phyloP scores from a whole-genome alignment of 2,329 filamentous ascomycete genomes.

The Mycogone perniciosa region DNA sequence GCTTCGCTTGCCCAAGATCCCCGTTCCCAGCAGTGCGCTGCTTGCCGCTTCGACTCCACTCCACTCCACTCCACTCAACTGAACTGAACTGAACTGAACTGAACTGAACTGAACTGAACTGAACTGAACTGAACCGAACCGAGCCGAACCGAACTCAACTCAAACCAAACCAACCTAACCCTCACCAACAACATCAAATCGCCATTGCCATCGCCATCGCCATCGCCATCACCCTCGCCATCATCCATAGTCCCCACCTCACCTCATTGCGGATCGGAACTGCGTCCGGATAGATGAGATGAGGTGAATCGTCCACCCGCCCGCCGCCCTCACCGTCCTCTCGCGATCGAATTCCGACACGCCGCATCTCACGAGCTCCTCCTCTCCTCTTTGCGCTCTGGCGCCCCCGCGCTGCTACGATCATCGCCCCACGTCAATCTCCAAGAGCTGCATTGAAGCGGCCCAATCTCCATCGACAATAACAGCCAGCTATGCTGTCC shows the following conservation, averaged over 20 bases:
- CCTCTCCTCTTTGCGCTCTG: constrained; percentile 10
- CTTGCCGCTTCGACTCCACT: constrained; percentile 6
- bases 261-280: not conserved
- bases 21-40: not conserved
- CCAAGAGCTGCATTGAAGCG: too few relatives aligned
- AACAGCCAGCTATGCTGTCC: not conserved
- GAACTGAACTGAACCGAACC: too few relatives aligned
- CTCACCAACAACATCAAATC: not conserved
- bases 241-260: not conserved
- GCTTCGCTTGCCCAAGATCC: not conserved
- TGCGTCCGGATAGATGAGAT: constrained; percentile 12
- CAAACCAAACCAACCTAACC: not conserved
- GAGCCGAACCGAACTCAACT: not conserved
- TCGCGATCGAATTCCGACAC: not conserved
- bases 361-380: not conserved
- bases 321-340: not conserved
- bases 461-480: too few relatives aligned
- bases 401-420: not conserved
- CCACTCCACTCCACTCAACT: not conserved
- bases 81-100: too few relatives aligned
- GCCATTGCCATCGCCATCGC: too few relatives aligned
- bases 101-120: not conserved
- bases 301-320: constrained; percentile 9
- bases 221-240: too few relatives aligned
- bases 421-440: not conserved